Evolutionary conservation across 1,284 basidiomycete species (phyloP).

Genomic region (Puccinia novopanici): DNA sequence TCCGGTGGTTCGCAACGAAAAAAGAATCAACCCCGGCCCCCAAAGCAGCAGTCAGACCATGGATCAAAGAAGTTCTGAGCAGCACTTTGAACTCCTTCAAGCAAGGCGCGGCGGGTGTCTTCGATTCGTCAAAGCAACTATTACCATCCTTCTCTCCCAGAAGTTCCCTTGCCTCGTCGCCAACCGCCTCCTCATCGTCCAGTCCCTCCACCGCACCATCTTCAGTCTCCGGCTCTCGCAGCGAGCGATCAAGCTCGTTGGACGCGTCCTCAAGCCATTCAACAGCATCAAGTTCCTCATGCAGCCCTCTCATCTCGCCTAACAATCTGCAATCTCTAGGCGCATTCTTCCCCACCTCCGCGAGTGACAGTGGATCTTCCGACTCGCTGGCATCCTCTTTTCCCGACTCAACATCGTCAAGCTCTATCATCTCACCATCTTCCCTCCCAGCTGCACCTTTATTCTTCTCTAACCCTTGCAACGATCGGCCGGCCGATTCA

Average conservation of each 20-base stretch:
- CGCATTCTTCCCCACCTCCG: neutral
- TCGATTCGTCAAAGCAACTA: conserved; percentile 18
- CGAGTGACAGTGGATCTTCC: too few relatives aligned
- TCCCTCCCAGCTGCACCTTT: neutral
- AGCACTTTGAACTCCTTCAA: conserved; percentile 16
- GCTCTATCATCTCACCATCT: neutral
- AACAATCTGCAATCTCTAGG: neutral
- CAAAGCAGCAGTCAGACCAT: conserved; percentile 9
- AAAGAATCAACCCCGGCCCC: too few relatives aligned
- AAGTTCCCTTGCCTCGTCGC: neutral
- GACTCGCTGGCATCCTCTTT: neutral
- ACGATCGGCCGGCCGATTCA: neutral
- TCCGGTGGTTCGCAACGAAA: conserved; percentile 13
- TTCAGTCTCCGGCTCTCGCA: neutral
- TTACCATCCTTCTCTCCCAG: neutral
- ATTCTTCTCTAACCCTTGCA: neutral
- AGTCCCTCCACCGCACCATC: neutral
- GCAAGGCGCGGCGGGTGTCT: neutral
- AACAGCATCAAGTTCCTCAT: conserved; percentile 3
- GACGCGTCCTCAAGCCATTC: neutral
- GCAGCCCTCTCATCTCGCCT: conserved; percentile 3
- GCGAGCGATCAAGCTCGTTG: neutral
- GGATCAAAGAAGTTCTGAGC: conserved; percentile 39
- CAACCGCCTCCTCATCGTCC: neutral
- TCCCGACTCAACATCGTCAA: neutral